Percentiles rank a stretch among this genome's conserved stretches.
phyloP scores from a whole-genome alignment of 768 basidiomycete species.

The Heimioporus sp. region DNA sequence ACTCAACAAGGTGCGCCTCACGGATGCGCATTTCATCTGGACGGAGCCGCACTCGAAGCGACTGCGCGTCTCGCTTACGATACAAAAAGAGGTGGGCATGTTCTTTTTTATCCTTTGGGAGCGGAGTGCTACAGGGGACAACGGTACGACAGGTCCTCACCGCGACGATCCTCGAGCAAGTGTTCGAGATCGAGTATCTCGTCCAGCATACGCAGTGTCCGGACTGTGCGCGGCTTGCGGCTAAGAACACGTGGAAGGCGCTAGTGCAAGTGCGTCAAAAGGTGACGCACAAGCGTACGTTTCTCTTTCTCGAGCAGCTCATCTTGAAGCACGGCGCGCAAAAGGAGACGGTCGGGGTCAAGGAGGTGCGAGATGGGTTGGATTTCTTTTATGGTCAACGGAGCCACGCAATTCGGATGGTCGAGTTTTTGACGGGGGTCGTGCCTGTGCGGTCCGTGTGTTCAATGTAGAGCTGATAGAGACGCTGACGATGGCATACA shows the following conservation, averaged over 20 bases:
- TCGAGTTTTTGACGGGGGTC: conserved; percentile 85
- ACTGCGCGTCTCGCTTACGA: conserved; percentile 88
- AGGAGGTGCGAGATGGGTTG: conserved; percentile 90
- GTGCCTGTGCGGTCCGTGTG: conserved; percentile 78
- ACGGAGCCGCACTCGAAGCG: conserved; percentile 98
- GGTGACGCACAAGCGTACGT: conserved; percentile 96
- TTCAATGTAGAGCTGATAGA: not conserved
- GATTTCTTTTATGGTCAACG: conserved; percentile 96
- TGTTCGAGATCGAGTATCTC: conserved; percentile 94
- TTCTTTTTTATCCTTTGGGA: not conserved
- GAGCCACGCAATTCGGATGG: conserved; percentile 94
- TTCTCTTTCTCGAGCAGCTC: conserved; percentile 94
- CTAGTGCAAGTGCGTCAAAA: conserved; percentile 99
- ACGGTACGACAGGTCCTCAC: conserved; percentile 76
- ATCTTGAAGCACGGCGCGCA: conserved; percentile 96
- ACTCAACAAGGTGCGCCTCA: conserved; percentile 88
- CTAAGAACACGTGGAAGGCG: conserved; percentile 99
- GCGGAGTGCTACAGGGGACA: not conserved
- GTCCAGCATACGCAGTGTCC: conserved; percentile 95
- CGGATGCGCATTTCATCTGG: conserved; percentile 99
- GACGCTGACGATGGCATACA: conserved; percentile 26
- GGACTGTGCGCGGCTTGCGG: conserved; percentile 89
- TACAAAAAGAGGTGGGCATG: conserved; percentile 89
- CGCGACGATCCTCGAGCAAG: conserved; percentile 93
- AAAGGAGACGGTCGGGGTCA: conserved; percentile 91